Conservation (phyloP, 345 rosid species). For the Boechera divaricarpa region DNA sequence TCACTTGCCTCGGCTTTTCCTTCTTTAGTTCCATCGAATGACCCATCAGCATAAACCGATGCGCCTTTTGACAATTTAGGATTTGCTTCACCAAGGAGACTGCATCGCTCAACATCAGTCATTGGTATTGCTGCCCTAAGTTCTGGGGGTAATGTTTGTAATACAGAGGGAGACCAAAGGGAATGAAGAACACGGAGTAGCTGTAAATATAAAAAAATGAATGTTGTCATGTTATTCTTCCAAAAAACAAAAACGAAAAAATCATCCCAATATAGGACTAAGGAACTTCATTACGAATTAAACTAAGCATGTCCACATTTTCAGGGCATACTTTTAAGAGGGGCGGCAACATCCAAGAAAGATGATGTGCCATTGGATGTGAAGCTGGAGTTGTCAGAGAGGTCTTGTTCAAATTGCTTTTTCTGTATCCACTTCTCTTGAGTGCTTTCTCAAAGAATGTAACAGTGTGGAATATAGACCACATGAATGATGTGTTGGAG, state of each 20-base stretch:
- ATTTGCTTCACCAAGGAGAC: slow-evolving; percentile 48
- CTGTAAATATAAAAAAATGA: slow-evolving; percentile 49
- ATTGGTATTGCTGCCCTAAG: slow-evolving; percentile 66
- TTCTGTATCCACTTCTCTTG: slow-evolving; percentile 13
- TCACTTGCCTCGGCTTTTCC: slow-evolving; percentile 27
- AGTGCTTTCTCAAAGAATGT: slow-evolving; percentile 16
- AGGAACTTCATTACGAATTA: not conserved
- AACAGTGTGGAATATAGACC: slow-evolving; percentile 11
- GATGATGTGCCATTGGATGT: slow-evolving; percentile 1
- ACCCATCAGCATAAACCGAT: slow-evolving; percentile 37
- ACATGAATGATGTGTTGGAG: slow-evolving; percentile 11
- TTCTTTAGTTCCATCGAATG: slow-evolving; percentile 2
- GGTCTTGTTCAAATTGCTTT: slow-evolving; percentile 10
- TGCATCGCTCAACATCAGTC: not conserved
- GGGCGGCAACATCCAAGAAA: slow-evolving; percentile 18
- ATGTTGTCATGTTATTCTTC: not conserved
- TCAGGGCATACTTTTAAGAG: not conserved
- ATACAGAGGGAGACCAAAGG: slow-evolving; percentile 75
- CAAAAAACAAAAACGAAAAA: not conserved
- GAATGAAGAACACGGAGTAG: slow-evolving; percentile 75
- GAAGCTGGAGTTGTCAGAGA: not conserved
- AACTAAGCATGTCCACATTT: not conserved
- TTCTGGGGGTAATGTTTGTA: slow-evolving; percentile 63
- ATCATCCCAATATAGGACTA: not conserved
- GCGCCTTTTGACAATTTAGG: not conserved